A percentile compares a stretch with the other conserved stretches of the same genome.
These are phyloP conservation scores for Pilobolus umbonatus DNA, from an alignment of 192 early-diverging fungal species.

Conservation along the genomic window DNA sequence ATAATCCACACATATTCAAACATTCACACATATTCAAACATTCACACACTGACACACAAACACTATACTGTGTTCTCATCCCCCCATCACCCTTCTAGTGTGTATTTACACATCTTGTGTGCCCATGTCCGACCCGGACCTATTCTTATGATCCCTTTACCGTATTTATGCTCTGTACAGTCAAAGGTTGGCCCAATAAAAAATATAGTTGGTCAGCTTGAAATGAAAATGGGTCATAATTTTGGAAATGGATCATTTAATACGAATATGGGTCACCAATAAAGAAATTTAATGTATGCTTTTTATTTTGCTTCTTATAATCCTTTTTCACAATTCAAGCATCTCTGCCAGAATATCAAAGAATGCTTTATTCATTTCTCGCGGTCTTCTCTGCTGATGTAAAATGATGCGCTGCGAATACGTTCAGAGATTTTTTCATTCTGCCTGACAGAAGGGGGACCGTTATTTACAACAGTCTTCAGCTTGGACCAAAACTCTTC, in stretches of 20 bases:
- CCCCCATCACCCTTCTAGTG: no score
- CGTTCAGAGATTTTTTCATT: slow-evolving; percentile 8
- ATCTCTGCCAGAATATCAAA: slow-evolving; percentile 14
- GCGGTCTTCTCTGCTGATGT: slow-evolving; percentile 16
- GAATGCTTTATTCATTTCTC: slow-evolving; percentile 14
- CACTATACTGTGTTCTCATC: no score
- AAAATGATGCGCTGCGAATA: background rate
- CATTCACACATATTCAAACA: no score
- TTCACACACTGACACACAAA: no score
- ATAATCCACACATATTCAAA: no score
- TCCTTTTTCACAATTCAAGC: slow-evolving; percentile 15
- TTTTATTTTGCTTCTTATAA: slow-evolving; percentile 15
- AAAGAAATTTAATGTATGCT: slow-evolving; percentile 7
- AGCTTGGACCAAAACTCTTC: slow-evolving; percentile 32
- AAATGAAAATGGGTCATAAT: slow-evolving; percentile 6
- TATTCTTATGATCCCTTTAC: no score
- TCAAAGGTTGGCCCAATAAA: no score
- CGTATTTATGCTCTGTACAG: no score
- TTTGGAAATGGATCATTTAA: no score
- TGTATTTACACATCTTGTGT: no score
- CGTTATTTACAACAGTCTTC: slow-evolving; percentile 13
- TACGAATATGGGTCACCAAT: slow-evolving; percentile 10
- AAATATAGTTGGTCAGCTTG: background rate
- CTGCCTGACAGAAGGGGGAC: slow-evolving; percentile 6
- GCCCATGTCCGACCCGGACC: no score